Evolutionary conservation across 2,329 filamentous ascomycete genomes (phyloP), one percentile per base, ranked within the genome.

Genomic region (Alternaria novae-zelandiae): DNA sequence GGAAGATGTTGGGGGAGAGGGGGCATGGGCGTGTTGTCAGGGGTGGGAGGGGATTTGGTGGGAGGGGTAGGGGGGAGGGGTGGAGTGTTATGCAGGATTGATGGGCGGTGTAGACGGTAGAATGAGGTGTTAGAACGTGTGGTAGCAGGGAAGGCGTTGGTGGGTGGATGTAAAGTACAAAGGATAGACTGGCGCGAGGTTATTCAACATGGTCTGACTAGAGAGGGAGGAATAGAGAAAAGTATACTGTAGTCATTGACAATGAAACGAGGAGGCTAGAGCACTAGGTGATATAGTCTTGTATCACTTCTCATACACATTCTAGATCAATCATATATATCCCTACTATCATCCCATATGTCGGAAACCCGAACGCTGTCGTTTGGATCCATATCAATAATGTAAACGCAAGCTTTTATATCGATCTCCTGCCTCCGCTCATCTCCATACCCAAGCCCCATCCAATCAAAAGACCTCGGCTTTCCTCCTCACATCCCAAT

Each of bases 11-110:
- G 32, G 72, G 74, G 0, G 75, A 78, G 47, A 58, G 71, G 17
- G 74, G 74, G 0, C 75, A 78, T 65, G 75, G 75, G 1, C 73
- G 69, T 9, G 74, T 76, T 46, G 66, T 72, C 4, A 55, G 71
- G 9, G 65, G 65, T 13, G 49, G 47, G 20, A 13, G 59, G 15
- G 59, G 47, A 13, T 9, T 41, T 46, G 53, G 47, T 20, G 65
- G 64, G 2, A 64, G 63, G 9, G 63, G 65, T 6, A 41, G 64
- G 8, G 67, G 64, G 0, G 61, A 68, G 15, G 70, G 70, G 6
- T 65, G 69, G 63, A 65, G 69, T 30, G 61, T 66, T n/a, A 71
- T 71, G 70, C 69, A 74, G 23, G 56, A 70, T 43, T 25, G n/a
- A 43, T 15, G 36, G 36, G 32, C 6, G 6, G 20, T 17, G 13